A percentile compares a stretch with the other conserved stretches of the same genome.
phyloP scores from a whole-genome alignment of 805 yeast species.

The Metschnikowia bowlesiae region DNA sequence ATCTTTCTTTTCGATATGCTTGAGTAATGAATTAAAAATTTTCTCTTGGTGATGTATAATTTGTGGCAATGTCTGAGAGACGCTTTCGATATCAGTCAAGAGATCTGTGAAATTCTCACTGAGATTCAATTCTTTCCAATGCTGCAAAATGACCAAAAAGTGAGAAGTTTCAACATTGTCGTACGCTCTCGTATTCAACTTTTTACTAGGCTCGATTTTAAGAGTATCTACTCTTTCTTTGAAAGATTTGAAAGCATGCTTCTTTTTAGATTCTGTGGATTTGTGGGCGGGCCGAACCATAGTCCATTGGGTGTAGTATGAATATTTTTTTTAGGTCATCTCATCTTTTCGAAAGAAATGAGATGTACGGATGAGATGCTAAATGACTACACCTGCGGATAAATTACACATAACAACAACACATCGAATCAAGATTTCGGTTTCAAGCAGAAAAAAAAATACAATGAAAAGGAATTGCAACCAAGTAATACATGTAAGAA shows the following conservation, averaged over 20 bases:
- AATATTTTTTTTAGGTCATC: constrained; percentile 8
- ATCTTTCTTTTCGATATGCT: constrained; percentile 53
- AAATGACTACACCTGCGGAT: background rate
- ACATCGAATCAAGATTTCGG: too few species aligned
- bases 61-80: constrained; percentile 73
- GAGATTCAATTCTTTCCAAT: constrained; percentile 84
- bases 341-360: constrained; percentile 9
- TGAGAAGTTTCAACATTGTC: constrained; percentile 74
- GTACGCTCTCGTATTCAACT: constrained; percentile 54
- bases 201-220: constrained; percentile 68
- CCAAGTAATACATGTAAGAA: too few species aligned
- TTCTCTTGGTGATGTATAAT: constrained; percentile 63
- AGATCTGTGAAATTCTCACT: constrained; percentile 68
- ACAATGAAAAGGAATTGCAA: too few species aligned
- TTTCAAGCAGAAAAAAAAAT: too few species aligned
- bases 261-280: constrained; percentile 52
- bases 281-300: constrained; percentile 16
- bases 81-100: constrained; percentile 47
- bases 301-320: constrained; percentile 1
- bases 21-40: constrained; percentile 50
- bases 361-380: constrained; percentile 13
- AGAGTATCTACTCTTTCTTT: constrained; percentile 79
- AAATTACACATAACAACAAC: background rate
- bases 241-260: constrained; percentile 68
- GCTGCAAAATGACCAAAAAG: constrained; percentile 70